Evolutionary conservation across 371 early-diverging fungal species (phyloP).

Genomic region (Vairimorpha ceranae): DNA sequence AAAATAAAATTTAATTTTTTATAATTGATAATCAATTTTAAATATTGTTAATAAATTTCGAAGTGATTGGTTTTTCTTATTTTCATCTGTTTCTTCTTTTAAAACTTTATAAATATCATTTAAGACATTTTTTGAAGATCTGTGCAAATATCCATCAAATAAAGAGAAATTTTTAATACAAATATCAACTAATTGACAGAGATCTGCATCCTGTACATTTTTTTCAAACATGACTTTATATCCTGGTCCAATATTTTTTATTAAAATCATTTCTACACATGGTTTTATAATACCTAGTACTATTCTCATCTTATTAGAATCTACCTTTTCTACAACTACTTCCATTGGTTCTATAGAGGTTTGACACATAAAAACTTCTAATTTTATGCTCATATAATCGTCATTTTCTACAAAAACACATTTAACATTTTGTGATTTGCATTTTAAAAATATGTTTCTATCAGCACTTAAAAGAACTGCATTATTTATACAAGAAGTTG

Average conservation of each 20-base stretch:
- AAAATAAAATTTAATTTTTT: background rate
- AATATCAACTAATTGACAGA: background rate
- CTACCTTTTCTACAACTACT: background rate
- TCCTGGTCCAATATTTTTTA: background rate
- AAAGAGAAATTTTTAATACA: background rate
- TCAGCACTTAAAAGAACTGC: conserved; percentile 46
- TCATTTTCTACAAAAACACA: conserved; percentile 17
- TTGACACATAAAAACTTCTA: conserved; percentile 8
- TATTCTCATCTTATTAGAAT: background rate
- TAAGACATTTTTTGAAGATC: background rate
- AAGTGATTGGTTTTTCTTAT: background rate
- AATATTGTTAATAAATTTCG: background rate
- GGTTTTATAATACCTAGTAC: background rate
- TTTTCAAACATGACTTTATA: background rate
- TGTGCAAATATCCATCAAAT: background rate
- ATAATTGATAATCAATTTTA: background rate
- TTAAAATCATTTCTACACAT: background rate
- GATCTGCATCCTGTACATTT: background rate
- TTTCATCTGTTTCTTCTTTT: background rate
- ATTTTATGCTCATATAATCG: conserved; percentile 11
- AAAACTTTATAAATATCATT: background rate
- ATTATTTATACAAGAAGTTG: conserved; percentile 23
- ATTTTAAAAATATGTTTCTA: conserved; percentile 35
- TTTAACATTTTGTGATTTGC: conserved; percentile 33
- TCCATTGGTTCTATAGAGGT: conserved; percentile 33